Percentiles rank a stretch among this genome's conserved stretches.
Evolutionary conservation across 1,284 basidiomycete species (phyloP).

Genomic region (Polyporus tsugae): DNA sequence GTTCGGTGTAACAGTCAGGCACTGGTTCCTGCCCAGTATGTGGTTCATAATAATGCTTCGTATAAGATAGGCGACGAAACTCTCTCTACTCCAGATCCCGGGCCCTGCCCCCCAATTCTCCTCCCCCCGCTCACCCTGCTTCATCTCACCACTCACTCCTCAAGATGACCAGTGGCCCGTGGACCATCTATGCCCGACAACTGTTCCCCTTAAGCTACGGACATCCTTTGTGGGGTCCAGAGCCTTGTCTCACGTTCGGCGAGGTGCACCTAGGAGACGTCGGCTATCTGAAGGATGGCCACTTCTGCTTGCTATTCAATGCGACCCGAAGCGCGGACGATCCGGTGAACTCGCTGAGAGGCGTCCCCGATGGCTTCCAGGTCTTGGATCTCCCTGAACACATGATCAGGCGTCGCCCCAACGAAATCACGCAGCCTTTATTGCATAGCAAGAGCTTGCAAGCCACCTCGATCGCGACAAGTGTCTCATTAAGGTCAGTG

Average conservation of each 20-base stretch:
- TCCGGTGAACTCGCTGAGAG: constrained; percentile 5
- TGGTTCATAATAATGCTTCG: too few species aligned
- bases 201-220: constrained; percentile 3
- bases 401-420: neutral
- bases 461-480: neutral
- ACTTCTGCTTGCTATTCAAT: constrained; percentile 11
- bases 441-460: constrained; percentile 19
- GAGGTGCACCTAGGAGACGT: constrained; percentile 11
- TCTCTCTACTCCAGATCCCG: too few species aligned
- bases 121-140: too few species aligned
- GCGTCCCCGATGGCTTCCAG: constrained; percentile 14
- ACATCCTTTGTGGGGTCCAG: constrained; percentile 8
- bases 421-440: constrained; percentile 8
- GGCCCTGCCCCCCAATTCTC: too few species aligned
- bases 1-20: too few species aligned
- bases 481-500: constrained; percentile 2
- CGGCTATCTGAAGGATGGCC: constrained; percentile 7
- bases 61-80: too few species aligned
- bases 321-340: neutral
- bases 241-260: constrained; percentile 6
- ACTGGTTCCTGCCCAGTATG: too few species aligned
- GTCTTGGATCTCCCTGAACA: neutral
- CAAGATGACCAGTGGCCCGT: constrained; percentile 2
- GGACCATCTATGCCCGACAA: constrained; percentile 11
- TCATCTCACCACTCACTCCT: too few species aligned